Percentiles rank a stretch among this genome's conserved stretches.
These are phyloP conservation scores for Plasmodium fragile DNA, from an alignment of 169 alveolate genomes.

Conservation along the genomic window DNA sequence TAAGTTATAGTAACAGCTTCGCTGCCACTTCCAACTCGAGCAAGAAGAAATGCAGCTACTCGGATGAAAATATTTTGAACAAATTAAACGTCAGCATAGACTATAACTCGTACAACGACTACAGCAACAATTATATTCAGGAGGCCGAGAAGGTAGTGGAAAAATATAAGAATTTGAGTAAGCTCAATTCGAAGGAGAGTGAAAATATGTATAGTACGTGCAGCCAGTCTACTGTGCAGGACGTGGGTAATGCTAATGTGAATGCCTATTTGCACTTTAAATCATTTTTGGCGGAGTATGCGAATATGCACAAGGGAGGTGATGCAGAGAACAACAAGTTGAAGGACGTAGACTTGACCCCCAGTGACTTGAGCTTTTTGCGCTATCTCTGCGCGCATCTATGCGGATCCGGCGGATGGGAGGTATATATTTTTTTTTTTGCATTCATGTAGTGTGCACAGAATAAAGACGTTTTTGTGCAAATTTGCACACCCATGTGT, in stretches of 20 bases:
- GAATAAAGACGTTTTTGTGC: not conserved
- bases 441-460: not conserved
- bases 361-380: conserved; percentile 18
- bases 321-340: conserved; percentile 6
- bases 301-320: conserved; percentile 17
- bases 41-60: conserved; percentile 38
- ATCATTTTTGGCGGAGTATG: conserved; percentile 45
- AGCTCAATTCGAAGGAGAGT: conserved; percentile 59
- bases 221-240: conserved; percentile 11
- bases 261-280: conserved; percentile 49
- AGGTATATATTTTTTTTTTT: conserved; percentile 1
- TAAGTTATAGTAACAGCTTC: not conserved
- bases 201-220: conserved; percentile 65
- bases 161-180: conserved; percentile 45
- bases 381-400: conserved; percentile 17
- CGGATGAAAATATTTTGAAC: conserved; percentile 64
- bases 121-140: conserved; percentile 53
- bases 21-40: not conserved
- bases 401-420: not conserved
- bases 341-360: conserved; percentile 4
- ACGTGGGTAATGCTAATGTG: not conserved
- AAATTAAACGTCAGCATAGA: conserved; percentile 67
- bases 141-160: conserved; percentile 70
- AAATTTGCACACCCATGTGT: not conserved
- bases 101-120: conserved; percentile 39